Conservation (phyloP, 1,284 basidiomycete species). For the Xanthoconium separans region DNA sequence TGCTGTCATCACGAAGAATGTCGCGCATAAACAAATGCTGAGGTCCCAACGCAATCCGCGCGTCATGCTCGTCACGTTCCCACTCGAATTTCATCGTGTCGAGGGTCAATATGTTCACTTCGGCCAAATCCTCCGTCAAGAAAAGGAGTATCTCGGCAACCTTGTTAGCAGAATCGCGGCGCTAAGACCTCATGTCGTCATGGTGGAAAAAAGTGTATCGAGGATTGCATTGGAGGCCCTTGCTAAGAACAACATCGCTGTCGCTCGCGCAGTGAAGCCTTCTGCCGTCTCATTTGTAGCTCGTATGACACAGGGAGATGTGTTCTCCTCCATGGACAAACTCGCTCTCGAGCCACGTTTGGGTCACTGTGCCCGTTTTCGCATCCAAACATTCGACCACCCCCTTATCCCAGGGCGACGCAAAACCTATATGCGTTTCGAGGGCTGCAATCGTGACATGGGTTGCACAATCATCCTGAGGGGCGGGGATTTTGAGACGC, state of each 20-base stretch:
- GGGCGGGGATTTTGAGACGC: conserved; percentile 80
- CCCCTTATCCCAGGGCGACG: conserved; percentile 85
- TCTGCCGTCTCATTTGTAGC: conserved; percentile 87
- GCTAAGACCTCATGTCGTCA: conserved; percentile 87
- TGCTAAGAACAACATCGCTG: conserved; percentile 83
- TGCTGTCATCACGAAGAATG: conserved; percentile 96
- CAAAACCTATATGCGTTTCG: conserved; percentile 97
- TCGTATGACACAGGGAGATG: conserved; percentile 92
- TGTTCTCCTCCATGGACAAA: conserved; percentile 95
- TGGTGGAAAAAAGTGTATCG: conserved; percentile 92
- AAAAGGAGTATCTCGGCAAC: conserved; percentile 92
- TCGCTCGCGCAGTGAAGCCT: conserved; percentile 88
- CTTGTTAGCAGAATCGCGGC: conserved; percentile 89
- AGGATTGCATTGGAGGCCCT: conserved; percentile 91
- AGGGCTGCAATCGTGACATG: conserved; percentile 89
- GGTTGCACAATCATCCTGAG: conserved; percentile 93
- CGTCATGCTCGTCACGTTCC: conserved; percentile 95
- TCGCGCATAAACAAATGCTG: conserved; percentile 91
- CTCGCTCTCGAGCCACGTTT: conserved; percentile 88
- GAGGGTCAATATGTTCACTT: conserved; percentile 95
- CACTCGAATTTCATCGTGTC: conserved; percentile 91
- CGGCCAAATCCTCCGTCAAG: conserved; percentile 90
- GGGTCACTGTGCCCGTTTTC: conserved; percentile 87
- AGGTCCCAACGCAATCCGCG: conserved; percentile 75
- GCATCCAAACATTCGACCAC: conserved; percentile 94